These are phyloP conservation scores for Penicillium sp. DNA, from an alignment of 2,329 filamentous ascomycete species.

Conservation along the genomic window DNA sequence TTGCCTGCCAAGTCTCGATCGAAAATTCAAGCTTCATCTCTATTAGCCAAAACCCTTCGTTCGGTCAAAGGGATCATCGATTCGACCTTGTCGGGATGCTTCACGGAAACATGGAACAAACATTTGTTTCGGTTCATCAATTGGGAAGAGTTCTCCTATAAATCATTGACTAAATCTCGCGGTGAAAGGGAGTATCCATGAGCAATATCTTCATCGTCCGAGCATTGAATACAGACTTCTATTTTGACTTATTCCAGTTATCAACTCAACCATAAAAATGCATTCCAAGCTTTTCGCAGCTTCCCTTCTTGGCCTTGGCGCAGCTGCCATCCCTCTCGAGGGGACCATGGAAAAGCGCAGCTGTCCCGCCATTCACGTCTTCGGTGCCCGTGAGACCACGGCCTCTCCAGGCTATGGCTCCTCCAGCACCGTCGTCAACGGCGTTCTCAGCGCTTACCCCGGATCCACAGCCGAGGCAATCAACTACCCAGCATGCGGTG, in stretches of 20 bases:
- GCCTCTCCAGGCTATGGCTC: constrained; percentile 58
- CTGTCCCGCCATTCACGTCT: constrained; percentile 58
- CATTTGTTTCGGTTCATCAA: neutral
- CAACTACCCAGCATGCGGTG: constrained; percentile 67
- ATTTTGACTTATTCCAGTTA: neutral
- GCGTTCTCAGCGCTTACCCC: constrained; percentile 55
- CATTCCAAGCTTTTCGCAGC: constrained; percentile 15
- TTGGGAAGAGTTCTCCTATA: neutral
- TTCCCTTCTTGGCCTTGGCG: constrained; percentile 15
- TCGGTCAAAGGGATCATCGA: constrained; percentile 21
- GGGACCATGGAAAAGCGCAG: constrained; percentile 25
- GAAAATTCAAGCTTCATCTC: constrained; percentile 4
- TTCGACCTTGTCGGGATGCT: neutral
- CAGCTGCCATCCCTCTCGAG: constrained; percentile 20
- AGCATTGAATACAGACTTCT: no score
- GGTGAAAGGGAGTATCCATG: neutral
- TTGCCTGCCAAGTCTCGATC: neutral
- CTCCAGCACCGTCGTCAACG: constrained; percentile 57
- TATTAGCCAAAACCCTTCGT: constrained; percentile 19
- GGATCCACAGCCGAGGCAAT: constrained; percentile 63
- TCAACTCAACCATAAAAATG: constrained; percentile 7
- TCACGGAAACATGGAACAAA: constrained; percentile 10
- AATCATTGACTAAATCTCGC: neutral
- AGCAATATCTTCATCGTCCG: neutral
- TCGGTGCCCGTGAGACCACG: constrained; percentile 60